Conservation (phyloP, 2,329 filamentous ascomycete genomes). For the Colletotrichum acutatum region DNA sequence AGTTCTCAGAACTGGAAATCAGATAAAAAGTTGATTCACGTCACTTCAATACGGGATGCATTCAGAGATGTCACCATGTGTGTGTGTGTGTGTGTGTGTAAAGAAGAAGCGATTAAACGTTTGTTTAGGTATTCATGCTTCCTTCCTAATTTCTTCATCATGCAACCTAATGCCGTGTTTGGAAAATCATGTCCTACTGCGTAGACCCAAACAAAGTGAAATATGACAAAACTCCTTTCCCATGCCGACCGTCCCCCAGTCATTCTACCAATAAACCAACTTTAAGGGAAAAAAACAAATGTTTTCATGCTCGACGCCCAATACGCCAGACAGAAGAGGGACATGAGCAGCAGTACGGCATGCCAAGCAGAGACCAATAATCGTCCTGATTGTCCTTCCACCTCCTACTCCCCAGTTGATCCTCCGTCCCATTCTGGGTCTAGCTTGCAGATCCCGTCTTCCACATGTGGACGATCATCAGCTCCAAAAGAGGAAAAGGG, state of each 20-base stretch:
- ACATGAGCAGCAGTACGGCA: not conserved
- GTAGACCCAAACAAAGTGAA: not conserved
- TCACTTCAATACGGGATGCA: not conserved
- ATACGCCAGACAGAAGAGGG: slow-evolving; percentile 2
- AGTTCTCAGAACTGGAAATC: not conserved
- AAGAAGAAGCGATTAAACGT: not conserved
- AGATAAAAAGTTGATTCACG: not conserved
- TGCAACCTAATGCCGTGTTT: not conserved
- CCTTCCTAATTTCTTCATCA: slow-evolving; percentile 12
- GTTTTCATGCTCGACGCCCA: not conserved
- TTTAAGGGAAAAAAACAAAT: not conserved
- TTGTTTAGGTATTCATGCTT: not conserved
- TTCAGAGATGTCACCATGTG: not conserved
- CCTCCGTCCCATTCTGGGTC: not conserved
- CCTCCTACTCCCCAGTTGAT: not conserved
- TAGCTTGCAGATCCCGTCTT: slow-evolving; percentile 1
- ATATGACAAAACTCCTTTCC: slow-evolving; percentile 10
- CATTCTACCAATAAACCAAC: slow-evolving; percentile 3
- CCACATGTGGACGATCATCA: slow-evolving; percentile 3
- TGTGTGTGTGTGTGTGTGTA: too few relatives aligned
- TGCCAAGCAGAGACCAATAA: slow-evolving; percentile 3
- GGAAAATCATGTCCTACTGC: not conserved
- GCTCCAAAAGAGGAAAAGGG: not conserved
- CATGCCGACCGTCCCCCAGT: not conserved
- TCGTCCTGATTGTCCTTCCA: not conserved